These are phyloP conservation scores for Chaetomium fimeti DNA, from an alignment of 495 filamentous ascomycete species.

Conservation along the genomic window DNA sequence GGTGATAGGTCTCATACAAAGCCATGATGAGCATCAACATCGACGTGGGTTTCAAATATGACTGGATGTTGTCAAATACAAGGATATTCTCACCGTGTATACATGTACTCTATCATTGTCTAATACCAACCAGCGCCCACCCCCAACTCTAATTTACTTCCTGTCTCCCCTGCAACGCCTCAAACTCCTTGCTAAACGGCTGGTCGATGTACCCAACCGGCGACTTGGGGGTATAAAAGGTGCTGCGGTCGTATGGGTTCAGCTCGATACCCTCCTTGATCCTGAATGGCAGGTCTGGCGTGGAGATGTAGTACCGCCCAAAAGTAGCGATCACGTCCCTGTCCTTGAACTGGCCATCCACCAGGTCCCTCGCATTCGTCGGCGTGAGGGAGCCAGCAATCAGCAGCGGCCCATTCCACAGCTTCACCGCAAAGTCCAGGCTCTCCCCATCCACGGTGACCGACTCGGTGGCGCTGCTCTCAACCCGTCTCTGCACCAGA, in stretches of 20 bases:
- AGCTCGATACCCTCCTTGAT: slow-evolving; percentile 57
- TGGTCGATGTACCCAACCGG: slow-evolving; percentile 66
- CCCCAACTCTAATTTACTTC: slow-evolving; percentile 13
- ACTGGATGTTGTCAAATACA: too few species aligned
- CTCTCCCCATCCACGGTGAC: slow-evolving; percentile 41
- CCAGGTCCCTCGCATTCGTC: slow-evolving; percentile 48
- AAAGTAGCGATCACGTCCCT: slow-evolving; percentile 57
- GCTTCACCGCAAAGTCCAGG: slow-evolving; percentile 54
- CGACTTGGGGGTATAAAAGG: slow-evolving; percentile 56
- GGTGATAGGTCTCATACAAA: not conserved
- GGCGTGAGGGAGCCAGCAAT: slow-evolving; percentile 59
- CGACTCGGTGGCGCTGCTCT: slow-evolving; percentile 42
- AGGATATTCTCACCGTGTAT: not conserved
- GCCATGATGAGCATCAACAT: not conserved
- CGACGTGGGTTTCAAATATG: too few species aligned
- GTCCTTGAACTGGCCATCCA: slow-evolving; percentile 54
- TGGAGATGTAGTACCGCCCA: slow-evolving; percentile 66
- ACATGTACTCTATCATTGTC: not conserved
- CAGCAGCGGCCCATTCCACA: slow-evolving; percentile 55
- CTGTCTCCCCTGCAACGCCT: slow-evolving; percentile 24
- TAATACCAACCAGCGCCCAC: not conserved
- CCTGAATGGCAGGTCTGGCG: slow-evolving; percentile 67
- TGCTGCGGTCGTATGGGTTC: slow-evolving; percentile 53
- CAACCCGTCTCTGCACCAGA: slow-evolving; percentile 55
- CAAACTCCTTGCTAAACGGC: slow-evolving; percentile 58